Base-by-base conservation (phyloP, 1,139 yeast genomes). In the Ogataea hybrid region DNA sequence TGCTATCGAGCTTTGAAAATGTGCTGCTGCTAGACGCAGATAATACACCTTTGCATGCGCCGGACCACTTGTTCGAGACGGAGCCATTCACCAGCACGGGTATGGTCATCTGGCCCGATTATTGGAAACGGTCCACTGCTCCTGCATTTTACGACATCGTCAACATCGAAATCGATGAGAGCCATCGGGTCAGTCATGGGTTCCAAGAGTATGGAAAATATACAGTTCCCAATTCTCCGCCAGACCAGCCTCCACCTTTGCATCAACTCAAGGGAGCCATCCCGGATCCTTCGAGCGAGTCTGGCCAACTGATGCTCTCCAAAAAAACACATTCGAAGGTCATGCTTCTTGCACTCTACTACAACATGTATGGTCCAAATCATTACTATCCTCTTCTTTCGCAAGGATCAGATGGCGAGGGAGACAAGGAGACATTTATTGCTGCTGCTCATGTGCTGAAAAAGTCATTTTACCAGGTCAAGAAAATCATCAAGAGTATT, bases 331-430 rank as follows among this genome's bases (percentile, higher is more conserved):
- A 88, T 61, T 70, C 78, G 43, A 74, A 75, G 50, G 78, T 86
- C 9, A 63, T 87, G 42, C 60, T 86, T 41, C 63, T 88, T 41
- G 79, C 95, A 0, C 64, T 84, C 28, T 87, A 86, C 63, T 88
- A 87, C 64, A 88, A 87, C 58, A 63, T 84, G 30, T 83, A 78
- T 58, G 96, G 96, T 0, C 94, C 92, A 5, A 73, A 75, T 14
- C 79, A 80, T 65, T 88, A 75, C 58, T 88, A 87, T 62, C 94
- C 94, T n/a, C 71, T 88, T 35, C 75, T 88, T 42, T 81, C 92
- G 1, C 95, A 87, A 64, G 90, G 90, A 11, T 79, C 86, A 0
- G 84, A 81, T 44, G 96, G 96, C 32, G 95, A 86, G 65, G 96
- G 96, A 48, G 96, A 88, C 61, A 88, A 87, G 60, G 96, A 88